phyloP scores from a whole-genome alignment of 1,284 basidiomycete species.

The Bjerkandera adusta region DNA sequence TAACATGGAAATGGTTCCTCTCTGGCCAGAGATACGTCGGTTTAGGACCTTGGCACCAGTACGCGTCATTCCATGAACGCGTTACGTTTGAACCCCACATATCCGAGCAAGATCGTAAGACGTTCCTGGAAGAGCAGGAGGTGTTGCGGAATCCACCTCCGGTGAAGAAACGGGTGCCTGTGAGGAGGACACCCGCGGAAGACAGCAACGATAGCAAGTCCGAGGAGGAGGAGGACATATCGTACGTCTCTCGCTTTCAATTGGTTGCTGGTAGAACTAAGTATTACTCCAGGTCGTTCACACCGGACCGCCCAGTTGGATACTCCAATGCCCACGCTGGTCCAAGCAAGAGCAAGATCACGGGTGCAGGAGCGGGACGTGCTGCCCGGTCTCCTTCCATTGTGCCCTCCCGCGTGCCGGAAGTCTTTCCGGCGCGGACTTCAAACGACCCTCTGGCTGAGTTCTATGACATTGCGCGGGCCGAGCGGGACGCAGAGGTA shows the following conservation, averaged over 20 bases:
- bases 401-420: not conserved
- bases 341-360: no score
- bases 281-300: no score
- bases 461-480: constrained; percentile 57
- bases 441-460: constrained; percentile 57
- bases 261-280: no score
- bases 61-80: constrained; percentile 8
- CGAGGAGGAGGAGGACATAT: no score
- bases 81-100: constrained; percentile 3
- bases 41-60: constrained; percentile 5
- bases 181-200: no score
- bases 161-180: no score
- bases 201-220: no score
- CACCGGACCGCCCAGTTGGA: no score
- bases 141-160: no score
- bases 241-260: no score
- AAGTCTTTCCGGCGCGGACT: not conserved
- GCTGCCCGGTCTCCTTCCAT: not conserved
- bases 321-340: no score
- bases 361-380: no score
- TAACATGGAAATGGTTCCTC: constrained; percentile 61
- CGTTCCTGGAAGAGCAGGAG: not conserved
- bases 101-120: not conserved
- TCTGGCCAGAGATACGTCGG: constrained; percentile 13
- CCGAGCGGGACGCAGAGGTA: constrained; percentile 42